These are phyloP conservation scores for Pistacia integerrima DNA, from an alignment of 345 rosid genomes.

Conservation along the genomic window DNA sequence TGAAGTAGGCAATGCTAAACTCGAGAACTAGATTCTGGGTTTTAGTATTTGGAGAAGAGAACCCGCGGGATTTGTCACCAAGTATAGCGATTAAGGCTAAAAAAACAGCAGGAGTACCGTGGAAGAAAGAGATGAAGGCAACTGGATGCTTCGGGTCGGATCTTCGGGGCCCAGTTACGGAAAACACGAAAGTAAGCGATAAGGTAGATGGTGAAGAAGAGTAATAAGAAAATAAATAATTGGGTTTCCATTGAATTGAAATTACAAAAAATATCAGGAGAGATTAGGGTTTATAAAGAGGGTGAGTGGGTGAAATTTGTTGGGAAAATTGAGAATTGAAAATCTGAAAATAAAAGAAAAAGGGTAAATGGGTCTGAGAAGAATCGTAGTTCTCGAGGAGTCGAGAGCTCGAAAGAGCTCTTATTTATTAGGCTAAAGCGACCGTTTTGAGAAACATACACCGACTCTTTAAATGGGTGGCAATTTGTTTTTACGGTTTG, in stretches of 20 bases:
- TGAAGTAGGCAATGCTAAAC: conserved; percentile 77
- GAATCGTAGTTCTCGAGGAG: conserved; percentile 5
- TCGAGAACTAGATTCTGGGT: conserved; percentile 67
- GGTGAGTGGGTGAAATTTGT: conserved; percentile 23
- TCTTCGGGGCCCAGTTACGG: conserved; percentile 61
- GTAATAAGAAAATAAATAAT: conserved; percentile 51
- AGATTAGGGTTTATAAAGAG: conserved; percentile 17
- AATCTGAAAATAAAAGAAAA: neutral
- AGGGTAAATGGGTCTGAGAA: neutral
- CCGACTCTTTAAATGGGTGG: too few species aligned
- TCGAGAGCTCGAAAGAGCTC: conserved; percentile 10
- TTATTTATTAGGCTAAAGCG: too few species aligned
- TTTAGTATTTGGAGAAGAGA: conserved; percentile 59
- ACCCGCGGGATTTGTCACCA: conserved; percentile 40
- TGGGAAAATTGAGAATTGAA: conserved; percentile 26
- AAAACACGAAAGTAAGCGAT: conserved; percentile 59
- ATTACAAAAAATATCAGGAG: conserved; percentile 12
- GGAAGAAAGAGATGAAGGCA: conserved; percentile 81
- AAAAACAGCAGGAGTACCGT: conserved; percentile 82
- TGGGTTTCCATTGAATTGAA: conserved; percentile 28
- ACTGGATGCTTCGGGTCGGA: conserved; percentile 80
- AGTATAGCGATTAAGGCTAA: conserved; percentile 57
- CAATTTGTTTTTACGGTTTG: too few species aligned
- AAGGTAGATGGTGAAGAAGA: conserved; percentile 59
- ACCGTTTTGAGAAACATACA: too few species aligned